These are phyloP conservation scores for Pseudomonodictys pantanalensis DNA, from an alignment of 495 filamentous ascomycete species.

Conservation along the genomic window DNA sequence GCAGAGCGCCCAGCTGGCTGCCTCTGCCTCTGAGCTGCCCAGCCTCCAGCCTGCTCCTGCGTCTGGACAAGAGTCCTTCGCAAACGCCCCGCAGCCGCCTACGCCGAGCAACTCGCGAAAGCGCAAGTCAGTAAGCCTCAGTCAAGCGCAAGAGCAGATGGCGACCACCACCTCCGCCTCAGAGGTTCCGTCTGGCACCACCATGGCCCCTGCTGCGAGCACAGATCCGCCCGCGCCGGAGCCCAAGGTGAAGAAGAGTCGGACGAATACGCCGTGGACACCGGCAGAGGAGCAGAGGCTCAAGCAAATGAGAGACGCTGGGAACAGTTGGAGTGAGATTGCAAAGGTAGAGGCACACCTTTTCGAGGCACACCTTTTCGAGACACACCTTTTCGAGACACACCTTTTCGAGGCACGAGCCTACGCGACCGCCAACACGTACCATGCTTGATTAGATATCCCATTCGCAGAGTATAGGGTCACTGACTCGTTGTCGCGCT, in stretches of 20 bases:
- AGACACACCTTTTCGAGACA: background rate
- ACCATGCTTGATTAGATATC: too few species aligned
- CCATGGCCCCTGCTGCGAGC: constrained; percentile 39
- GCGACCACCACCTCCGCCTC: constrained; percentile 13
- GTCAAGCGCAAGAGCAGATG: constrained; percentile 17
- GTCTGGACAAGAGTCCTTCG: constrained; percentile 12
- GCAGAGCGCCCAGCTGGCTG: constrained; percentile 16
- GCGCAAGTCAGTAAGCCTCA: constrained; percentile 28
- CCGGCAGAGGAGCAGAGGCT: constrained; percentile 88
- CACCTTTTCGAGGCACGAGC: background rate
- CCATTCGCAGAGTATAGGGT: constrained; percentile 21
- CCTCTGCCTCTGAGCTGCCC: constrained; percentile 26
- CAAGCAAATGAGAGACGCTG: constrained; percentile 89
- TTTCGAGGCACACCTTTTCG: constrained; percentile 1
- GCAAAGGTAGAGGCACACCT: constrained; percentile 67
- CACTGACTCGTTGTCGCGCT: constrained; percentile 35
- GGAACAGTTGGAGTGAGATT: constrained; percentile 94
- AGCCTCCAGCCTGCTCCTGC: constrained; percentile 15
- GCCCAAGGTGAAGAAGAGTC: constrained; percentile 79
- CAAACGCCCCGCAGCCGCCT: constrained; percentile 13
- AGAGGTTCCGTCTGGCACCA: constrained; percentile 5
- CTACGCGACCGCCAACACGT: too few species aligned
- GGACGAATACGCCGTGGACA: constrained; percentile 98
- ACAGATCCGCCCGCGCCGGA: constrained; percentile 41
- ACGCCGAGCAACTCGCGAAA: constrained; percentile 30